Evolutionary conservation across 2,329 filamentous ascomycete species (phyloP).

Genomic region (Aspergillus sp.): DNA sequence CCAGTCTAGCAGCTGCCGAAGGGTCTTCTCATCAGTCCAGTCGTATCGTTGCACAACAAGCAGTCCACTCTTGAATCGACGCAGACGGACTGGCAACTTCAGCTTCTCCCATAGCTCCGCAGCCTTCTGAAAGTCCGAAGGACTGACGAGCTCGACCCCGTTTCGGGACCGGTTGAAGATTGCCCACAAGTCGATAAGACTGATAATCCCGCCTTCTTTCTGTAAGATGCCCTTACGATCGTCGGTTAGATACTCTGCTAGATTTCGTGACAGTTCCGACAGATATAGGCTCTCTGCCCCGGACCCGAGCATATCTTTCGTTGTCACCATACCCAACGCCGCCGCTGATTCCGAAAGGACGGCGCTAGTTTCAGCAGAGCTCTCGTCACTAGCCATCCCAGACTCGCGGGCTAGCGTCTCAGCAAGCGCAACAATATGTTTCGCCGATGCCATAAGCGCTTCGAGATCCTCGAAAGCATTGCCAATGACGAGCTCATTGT

Average conservation of each 20-base stretch:
- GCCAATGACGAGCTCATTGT: slow-evolving; percentile 90
- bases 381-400: slow-evolving; percentile 58
- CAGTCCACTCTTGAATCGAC: slow-evolving; percentile 90
- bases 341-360: slow-evolving; percentile 79
- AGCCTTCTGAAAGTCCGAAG: slow-evolving; percentile 87
- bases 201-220: slow-evolving; percentile 83
- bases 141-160: slow-evolving; percentile 91
- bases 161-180: slow-evolving; percentile 92
- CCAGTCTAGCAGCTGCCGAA: slow-evolving; percentile 75
- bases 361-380: slow-evolving; percentile 68
- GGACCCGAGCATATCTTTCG: slow-evolving; percentile 88
- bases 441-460: slow-evolving; percentile 94
- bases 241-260: slow-evolving; percentile 87
- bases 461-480: slow-evolving; percentile 95
- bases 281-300: slow-evolving; percentile 82
- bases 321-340: slow-evolving; percentile 85
- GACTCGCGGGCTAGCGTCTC: slow-evolving; percentile 78
- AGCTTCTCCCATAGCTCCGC: slow-evolving; percentile 85
- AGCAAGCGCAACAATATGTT: slow-evolving; percentile 90
- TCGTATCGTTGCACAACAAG: slow-evolving; percentile 88
- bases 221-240: slow-evolving; percentile 76
- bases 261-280: slow-evolving; percentile 78
- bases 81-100: slow-evolving; percentile 78
- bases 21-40: slow-evolving; percentile 86
- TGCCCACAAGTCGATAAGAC: slow-evolving; percentile 86